phyloP scores from a whole-genome alignment of 768 basidiomycete genomes.

The Agrocybe pediades region DNA sequence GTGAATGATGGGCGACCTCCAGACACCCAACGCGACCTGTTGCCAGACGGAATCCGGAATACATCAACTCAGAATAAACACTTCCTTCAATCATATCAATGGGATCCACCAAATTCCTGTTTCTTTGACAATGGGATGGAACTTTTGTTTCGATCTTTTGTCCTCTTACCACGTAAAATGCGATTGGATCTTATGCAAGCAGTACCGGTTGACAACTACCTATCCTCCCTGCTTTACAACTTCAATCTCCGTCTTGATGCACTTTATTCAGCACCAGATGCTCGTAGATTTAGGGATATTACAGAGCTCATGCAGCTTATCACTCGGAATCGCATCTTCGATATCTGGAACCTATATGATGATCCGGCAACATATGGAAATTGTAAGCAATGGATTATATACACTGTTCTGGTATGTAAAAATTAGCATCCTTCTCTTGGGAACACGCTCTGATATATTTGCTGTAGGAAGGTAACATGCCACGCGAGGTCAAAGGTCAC shows the following conservation, averaged over 20 bases:
- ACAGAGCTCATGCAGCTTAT: neutral
- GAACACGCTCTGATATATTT: neutral
- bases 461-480: neutral
- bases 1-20: constrained; percentile 2
- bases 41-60: neutral
- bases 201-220: constrained; percentile 1
- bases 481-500: neutral
- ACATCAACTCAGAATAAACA: neutral
- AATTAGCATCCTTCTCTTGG: neutral
- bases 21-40: neutral
- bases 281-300: neutral
- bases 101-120: constrained; percentile 18
- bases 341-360: constrained; percentile 3
- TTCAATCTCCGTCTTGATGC: neutral
- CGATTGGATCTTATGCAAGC: neutral
- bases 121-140: constrained; percentile 22
- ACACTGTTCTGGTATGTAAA: neutral
- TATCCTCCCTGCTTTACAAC: neutral
- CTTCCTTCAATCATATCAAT: constrained; percentile 10
- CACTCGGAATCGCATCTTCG: neutral
- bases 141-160: constrained; percentile 18
- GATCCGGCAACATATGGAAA: neutral
- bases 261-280: neutral
- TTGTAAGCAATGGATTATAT: neutral
- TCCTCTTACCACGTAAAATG: neutral